Base-by-base conservation (phyloP, 2,329 filamentous ascomycete genomes). In the Aspergillus cejpii region DNA sequence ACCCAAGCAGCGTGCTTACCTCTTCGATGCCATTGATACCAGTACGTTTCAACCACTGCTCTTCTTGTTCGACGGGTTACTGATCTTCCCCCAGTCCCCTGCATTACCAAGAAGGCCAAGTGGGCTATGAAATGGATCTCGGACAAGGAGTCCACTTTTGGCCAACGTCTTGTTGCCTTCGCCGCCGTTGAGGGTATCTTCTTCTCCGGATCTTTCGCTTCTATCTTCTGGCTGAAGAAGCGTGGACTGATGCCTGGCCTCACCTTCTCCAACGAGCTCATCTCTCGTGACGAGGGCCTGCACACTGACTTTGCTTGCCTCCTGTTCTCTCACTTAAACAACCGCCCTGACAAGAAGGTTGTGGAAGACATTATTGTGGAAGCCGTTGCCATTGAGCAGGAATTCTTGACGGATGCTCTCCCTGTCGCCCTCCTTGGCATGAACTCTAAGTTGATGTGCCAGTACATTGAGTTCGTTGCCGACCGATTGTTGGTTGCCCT, bases 211-310 rank as follows among this genome's bases (percentile, higher is more conserved):
- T 94, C 92, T 19, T 98, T 98, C 63, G 92, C 92, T 3, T 94
- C 92, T 57, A 97, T 98, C 74, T 98, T 98, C 80, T 98, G 92
- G 92, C 79, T 98, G 65, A 98, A 97, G 87, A 98, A 98, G 84
- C 92, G 94, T 69, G 92, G 92, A 59, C 83, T 98, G 57, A 98
- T 98, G 92, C 86, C 92, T 38, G 92, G 92, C 60, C 80, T 98
- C 52, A 97, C 92, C 58, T 98, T 98, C 78, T 97, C 92, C 68
- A 98, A 98, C 77, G 92, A 98, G 78, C 85, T 98, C 64, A 98
- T 98, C 76, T 98, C 92, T 51, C 91, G 92, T 75, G 92, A 98
- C 60, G 92, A 98, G 79, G 92, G 92, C 69, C 87, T 98, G 59
- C 92, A 98, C 81, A 98, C 92, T 53, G 92, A 98, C 76, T 98